Conservation (phyloP, 176 grass and related monocot genomes). For the Zizania latifolia region DNA sequence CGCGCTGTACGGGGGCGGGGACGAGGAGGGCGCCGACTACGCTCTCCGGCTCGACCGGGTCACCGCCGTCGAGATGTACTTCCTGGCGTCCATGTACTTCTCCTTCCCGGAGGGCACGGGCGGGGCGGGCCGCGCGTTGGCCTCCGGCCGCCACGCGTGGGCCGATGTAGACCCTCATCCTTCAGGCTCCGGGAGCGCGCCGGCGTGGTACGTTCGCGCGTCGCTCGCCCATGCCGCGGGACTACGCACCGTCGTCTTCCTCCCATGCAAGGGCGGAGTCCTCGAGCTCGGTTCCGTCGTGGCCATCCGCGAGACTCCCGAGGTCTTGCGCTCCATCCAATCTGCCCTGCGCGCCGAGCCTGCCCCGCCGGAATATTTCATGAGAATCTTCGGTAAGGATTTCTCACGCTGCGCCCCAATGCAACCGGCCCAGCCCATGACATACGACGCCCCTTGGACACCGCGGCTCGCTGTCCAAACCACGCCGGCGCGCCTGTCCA, state of each 20-base stretch:
- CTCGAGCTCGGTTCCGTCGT: conserved; percentile 68
- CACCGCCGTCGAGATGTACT: conserved; percentile 80
- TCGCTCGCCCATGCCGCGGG: conserved; percentile 60
- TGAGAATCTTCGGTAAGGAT: conserved; percentile 51
- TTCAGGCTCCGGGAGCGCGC: neutral
- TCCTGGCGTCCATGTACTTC: conserved; percentile 92
- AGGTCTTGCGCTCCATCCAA: conserved; percentile 41
- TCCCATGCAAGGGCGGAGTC: conserved; percentile 63
- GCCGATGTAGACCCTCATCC: conserved; percentile 27
- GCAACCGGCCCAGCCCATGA: neutral
- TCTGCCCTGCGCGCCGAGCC: conserved; percentile 16
- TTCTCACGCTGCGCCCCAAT: neutral
- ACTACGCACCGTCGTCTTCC: conserved; percentile 58
- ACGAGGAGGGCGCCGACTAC: conserved; percentile 60
- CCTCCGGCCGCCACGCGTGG: conserved; percentile 53
- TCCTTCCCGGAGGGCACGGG: conserved; percentile 48
- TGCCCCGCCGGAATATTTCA: conserved; percentile 14
- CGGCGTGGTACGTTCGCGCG: conserved; percentile 54
- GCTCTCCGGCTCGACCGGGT: conserved; percentile 62
- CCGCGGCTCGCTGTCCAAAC: conserved; percentile 6
- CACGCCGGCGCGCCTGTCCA: neutral
- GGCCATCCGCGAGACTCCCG: conserved; percentile 45
- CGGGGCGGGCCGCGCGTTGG: conserved; percentile 53
- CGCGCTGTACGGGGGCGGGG: conserved; percentile 49
- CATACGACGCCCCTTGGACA: conserved; percentile 6